Base-by-base conservation (phyloP, 768 basidiomycete genomes). In the Serendipita vermifera region DNA sequence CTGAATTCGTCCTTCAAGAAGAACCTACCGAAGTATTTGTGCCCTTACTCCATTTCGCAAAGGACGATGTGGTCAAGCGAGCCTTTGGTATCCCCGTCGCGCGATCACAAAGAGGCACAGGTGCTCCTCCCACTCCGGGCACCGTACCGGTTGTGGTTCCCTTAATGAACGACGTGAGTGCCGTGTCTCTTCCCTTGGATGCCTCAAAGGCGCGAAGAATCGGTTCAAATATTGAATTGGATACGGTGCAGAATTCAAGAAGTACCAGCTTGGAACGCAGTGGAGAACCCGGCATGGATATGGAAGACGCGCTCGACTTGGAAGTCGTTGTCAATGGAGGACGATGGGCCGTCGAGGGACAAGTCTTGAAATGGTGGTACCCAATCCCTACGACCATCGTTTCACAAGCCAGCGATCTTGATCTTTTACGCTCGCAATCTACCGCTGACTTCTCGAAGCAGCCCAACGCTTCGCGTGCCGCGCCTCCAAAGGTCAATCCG, bases 11-110 rank as follows among this genome's bases (percentile, higher is more conserved):
- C 4, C 65, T 67, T 2, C 71, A 72, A 15, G 66, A 65, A 27
- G 69, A 79, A 1, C 76, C 82, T n/a, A 97, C 91, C 17, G 96
- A 96, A 73, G 82, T 98, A 20, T 99, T 78, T 66, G 67, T 98
- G 1, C 96, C 96, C 3, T 73, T 90, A 48, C 82, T 94, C 17
- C 96, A 99, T 66, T 99, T 82, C 65, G 87, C 84, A 2, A 73
- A 75, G 59, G 69, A 72, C 20, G 57, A 17, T 20, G 27, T 51
- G 15, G 46, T 51, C 46, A 20, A 51, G 22, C 20, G 29, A 15
- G 46, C 46, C 22, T 51, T 51, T 51, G 46, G 46, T 7, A 29
- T 51, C n/a, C 46, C 46, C 7, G 22, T 51, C 31, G 35, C 46
- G 22, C 2, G 29, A 15, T 20, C 20, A 29, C 5, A 7, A 14